Conservation (phyloP, 1,284 basidiomycete species). For the Coniferiporia weirii region DNA sequence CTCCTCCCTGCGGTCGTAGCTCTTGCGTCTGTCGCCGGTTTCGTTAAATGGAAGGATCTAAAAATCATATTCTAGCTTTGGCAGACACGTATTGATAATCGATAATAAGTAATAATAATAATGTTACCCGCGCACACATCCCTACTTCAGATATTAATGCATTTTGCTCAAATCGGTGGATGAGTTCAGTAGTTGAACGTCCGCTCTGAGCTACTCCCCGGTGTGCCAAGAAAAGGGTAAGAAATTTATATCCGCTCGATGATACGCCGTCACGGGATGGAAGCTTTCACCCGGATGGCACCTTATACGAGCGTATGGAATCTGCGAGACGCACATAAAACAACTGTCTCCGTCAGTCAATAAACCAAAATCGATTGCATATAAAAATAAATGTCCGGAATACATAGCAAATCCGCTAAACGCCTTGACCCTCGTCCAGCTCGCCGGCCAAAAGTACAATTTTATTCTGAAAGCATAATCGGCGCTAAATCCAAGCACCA, state of each 20-base stretch:
- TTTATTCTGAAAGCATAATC: constrained; percentile 46
- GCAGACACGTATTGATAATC: constrained; percentile 3
- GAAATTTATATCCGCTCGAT: constrained; percentile 53
- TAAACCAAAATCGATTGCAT: background rate
- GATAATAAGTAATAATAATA: background rate
- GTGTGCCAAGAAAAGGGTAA: background rate
- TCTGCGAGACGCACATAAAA: background rate
- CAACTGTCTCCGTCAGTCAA: background rate
- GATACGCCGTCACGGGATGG: constrained; percentile 71
- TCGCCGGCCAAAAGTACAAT: constrained; percentile 54
- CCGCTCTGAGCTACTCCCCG: background rate
- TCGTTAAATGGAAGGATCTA: constrained; percentile 56
- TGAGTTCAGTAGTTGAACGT: background rate
- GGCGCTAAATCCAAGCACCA: constrained; percentile 10
- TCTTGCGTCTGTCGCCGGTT: constrained; percentile 47
- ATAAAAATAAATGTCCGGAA: constrained; percentile 12
- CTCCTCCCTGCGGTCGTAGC: constrained; percentile 55
- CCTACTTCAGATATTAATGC: background rate
- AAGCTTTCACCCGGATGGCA: constrained; percentile 63
- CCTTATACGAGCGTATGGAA: constrained; percentile 66
- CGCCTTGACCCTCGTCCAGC: constrained; percentile 55
- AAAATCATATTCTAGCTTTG: constrained; percentile 35
- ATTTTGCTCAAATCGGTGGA: background rate
- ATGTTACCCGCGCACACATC: background rate
- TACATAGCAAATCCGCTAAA: constrained; percentile 29